Base-by-base conservation (phyloP, 1,284 basidiomycete genomes). In the Leccinum subrobustum region DNA sequence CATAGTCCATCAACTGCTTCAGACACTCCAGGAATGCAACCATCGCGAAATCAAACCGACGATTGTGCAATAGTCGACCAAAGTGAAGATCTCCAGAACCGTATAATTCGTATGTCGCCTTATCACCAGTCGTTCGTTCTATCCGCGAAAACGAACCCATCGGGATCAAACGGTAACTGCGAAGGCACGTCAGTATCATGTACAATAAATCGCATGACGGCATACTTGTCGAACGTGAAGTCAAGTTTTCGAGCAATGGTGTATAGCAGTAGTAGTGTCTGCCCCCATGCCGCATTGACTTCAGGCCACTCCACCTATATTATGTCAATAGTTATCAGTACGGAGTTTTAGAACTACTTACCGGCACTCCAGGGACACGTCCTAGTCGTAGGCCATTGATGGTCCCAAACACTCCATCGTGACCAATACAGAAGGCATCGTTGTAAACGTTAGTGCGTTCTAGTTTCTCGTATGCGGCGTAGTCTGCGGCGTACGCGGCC, bases 231-330 rank as follows among this genome's bases (percentile, higher is more conserved):
- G 68, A 97, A 96, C 1, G 85, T 86, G 72, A 87, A 93, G 59
- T 93, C 93, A 8, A 97, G 83, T 73, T 96, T 96, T 60, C 90
- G 83, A 3, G 93, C 93, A 56, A 99, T 85, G 4, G 95, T 95
- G 68, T 96, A 92, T 14, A 99, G 79, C 57, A 98, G 81, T 20
- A 99, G 79, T n/a, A 96, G 81, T 0, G 95, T 93, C 71, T 98
- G 92, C 0, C 97, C 97, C 95, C 96, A 98, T 3, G 97, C 97
- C 5, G 97, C 97, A 72, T 99, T 99, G 75, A 99, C 96, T 77
- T 99, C 97, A 5, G 93, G 87, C 96, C 96, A 99, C 71, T 98
- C 96, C 29, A 99, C 94, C 84, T 92, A 67, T 0, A 70, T 44
- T 61, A 51, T 23, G 53, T 58, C 59, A 48, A 37, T 42, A 39